Base-by-base conservation (phyloP, 2,329 filamentous ascomycete genomes). In the Cytospora piceae region DNA sequence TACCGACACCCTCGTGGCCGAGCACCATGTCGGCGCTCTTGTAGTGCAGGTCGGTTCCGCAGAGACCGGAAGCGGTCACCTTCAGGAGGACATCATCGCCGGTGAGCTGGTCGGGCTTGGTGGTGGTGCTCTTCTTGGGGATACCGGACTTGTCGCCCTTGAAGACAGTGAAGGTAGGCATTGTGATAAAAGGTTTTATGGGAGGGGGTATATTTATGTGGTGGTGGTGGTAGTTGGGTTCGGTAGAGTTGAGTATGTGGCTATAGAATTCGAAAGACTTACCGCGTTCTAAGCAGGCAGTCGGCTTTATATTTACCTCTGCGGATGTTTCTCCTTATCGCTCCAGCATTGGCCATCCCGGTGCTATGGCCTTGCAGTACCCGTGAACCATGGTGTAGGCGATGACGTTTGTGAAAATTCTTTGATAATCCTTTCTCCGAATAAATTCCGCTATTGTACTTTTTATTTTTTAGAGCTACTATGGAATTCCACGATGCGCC, bases 1-100 rank as follows among this genome's bases (percentile, higher is more conserved):
- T 70, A 58, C 84, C 84, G 37, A 81, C 80, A 64, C 84, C 84
- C 71, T 86, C 84, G 74, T 86, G 84, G 55, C 84, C 84, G 32
- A 86, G 78, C 3, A 64, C 74, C 66, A 68, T 67, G 27, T 69
- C 65, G 15, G 55, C 27, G n/a, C 54, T 51, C 42, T 65, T 67
- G 58, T 64, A 69, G 62, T 70, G 69, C 39, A 68, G 57, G 54
- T 70, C 69, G 24, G 69, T 70, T 46, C 68, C 68, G 53, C 69
- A 70, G 20, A 70, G 58, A 20, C 69, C 69, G 9, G 67, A 68
- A n/a, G 68, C 67, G 20, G 69, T 66, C 51, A 70, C 66, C 61
- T 67, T 68, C 55, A 70, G 42, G 55, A 69, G 32, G 59, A 67
- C 65, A 39, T 64, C 57, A 58, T 69, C 63, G 46, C 65, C 65